Base-by-base conservation (phyloP, 1,284 basidiomycete species). In the Ustilago hordei region DNA sequence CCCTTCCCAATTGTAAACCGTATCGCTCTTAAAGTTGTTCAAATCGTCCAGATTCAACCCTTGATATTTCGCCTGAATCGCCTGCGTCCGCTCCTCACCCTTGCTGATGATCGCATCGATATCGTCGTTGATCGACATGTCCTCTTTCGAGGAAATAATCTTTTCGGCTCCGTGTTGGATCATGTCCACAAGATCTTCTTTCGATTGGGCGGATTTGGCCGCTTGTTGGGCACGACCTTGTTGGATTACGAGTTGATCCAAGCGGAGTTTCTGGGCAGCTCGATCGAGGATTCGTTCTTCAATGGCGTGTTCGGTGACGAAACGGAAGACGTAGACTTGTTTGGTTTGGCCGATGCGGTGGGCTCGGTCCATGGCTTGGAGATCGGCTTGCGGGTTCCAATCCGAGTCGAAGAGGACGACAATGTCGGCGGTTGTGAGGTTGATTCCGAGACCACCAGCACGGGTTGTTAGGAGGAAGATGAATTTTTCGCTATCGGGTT, bases 321-420 rank as follows among this genome's bases (percentile, higher is more conserved):
- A 98, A 32, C 96, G 90, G 89, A 95, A 99, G 1, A 99, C 97
- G 83, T 96, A 97, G 19, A 98, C 96, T 87, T 99, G 96, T 87
- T 98, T 98, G 57, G 93, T 98, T 88, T 98, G 97, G 2, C 96
- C 96, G 75, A 99, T 98, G 80, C 96, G 93, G 88, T 99, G 96
- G 0, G 96, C 96, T 77, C 96, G 93, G 86, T 99, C 96, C 97
- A 99, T 98, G 7, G 97, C 97, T 86, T 99, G 97, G 64, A 99
- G 87, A 88, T 99, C 97, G 4, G 96, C 96, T 87, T 99, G 96
- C 1, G 97, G 96, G 87, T 99, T 99, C 96, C 96, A 99, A 87
- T 99, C 97, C 75, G 92, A 93, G 85, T 99, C 97, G 80, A 98
- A 99, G n/a, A 99, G 88, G 0, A 99, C 92, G 54, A 99, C 96